Conservation (phyloP, 257 asterid species). For the Solanum medicagineum region DNA sequence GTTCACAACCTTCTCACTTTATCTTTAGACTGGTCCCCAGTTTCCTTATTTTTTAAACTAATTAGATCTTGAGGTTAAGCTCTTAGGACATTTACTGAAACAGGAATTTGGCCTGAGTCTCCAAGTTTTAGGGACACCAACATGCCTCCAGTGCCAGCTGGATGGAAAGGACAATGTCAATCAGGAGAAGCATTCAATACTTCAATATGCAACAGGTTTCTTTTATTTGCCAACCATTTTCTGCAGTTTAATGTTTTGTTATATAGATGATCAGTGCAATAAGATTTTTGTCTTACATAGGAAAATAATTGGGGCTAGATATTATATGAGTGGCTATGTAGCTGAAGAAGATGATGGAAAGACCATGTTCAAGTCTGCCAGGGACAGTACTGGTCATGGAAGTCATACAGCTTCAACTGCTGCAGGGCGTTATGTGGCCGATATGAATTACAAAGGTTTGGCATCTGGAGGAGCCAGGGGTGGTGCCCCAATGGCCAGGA, state of each 20-base stretch:
- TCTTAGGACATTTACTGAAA: not conserved
- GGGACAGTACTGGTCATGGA: slow-evolving; percentile 88
- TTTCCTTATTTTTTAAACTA: not conserved
- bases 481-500: slow-evolving; percentile 85
- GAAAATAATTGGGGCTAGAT: slow-evolving; percentile 88
- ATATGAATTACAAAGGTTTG: slow-evolving; percentile 71
- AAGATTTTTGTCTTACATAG: slow-evolving; percentile 23
- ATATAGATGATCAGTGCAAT: not conserved
- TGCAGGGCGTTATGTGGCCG: slow-evolving; percentile 67
- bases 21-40: not conserved
- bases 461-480: slow-evolving; percentile 90
- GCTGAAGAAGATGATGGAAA: slow-evolving; percentile 53
- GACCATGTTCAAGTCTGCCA: slow-evolving; percentile 38
- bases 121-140: slow-evolving; percentile 68
- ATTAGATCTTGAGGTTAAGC: not conserved
- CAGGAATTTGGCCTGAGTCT: slow-evolving; percentile 98
- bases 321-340: slow-evolving; percentile 71
- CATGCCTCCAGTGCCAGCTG: slow-evolving; percentile 83
- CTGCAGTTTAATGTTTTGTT: not conserved
- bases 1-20: not conserved
- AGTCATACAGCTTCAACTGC: slow-evolving; percentile 94
- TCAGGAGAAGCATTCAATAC: slow-evolving; percentile 75
- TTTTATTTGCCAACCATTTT: not conserved
- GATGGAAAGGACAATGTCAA: slow-evolving; percentile 88
- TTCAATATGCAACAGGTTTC: slow-evolving; percentile 82